These are phyloP conservation scores for Sclerotinia spermophila DNA, from an alignment of 2,329 filamentous ascomycete genomes.

Conservation along the genomic window DNA sequence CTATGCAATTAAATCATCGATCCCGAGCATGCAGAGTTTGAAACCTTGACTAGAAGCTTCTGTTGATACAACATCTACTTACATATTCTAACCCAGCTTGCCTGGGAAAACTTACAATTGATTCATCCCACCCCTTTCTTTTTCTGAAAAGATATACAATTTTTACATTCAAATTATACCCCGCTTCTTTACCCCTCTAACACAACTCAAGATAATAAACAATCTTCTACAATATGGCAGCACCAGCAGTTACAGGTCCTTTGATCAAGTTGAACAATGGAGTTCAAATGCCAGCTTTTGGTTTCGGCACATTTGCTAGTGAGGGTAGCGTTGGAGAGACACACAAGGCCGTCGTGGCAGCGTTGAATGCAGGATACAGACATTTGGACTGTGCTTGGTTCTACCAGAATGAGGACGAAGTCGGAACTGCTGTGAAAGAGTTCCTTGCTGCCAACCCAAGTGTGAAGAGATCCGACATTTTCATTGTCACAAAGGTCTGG, in stretches of 20 bases:
- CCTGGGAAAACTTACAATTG: not conserved
- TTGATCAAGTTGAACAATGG: constrained; percentile 37
- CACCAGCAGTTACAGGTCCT: constrained; percentile 26
- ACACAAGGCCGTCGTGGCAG: constrained; percentile 49
- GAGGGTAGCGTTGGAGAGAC: constrained; percentile 40
- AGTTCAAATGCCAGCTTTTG: constrained; percentile 41
- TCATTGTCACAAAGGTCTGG: constrained; percentile 35
- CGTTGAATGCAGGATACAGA: constrained; percentile 62
- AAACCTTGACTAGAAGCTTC: constrained; percentile 5
- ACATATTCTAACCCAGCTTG: not conserved
- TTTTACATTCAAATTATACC: constrained; percentile 5
- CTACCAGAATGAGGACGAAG: constrained; percentile 78
- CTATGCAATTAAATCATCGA: not conserved
- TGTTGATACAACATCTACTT: not conserved
- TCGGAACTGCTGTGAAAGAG: constrained; percentile 72
- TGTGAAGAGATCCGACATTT: constrained; percentile 47
- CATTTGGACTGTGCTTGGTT: constrained; percentile 71
- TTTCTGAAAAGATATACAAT: constrained; percentile 3
- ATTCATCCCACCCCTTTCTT: not conserved
- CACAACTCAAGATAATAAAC: not conserved
- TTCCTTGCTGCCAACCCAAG: constrained; percentile 58
- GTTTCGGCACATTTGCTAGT: constrained; percentile 41
- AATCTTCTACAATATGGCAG: constrained; percentile 27
- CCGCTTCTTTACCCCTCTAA: constrained; percentile 5
- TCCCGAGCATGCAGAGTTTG: constrained; percentile 6